phyloP scores from a whole-genome alignment of 768 basidiomycete species.

The Kwoniella pini region DNA sequence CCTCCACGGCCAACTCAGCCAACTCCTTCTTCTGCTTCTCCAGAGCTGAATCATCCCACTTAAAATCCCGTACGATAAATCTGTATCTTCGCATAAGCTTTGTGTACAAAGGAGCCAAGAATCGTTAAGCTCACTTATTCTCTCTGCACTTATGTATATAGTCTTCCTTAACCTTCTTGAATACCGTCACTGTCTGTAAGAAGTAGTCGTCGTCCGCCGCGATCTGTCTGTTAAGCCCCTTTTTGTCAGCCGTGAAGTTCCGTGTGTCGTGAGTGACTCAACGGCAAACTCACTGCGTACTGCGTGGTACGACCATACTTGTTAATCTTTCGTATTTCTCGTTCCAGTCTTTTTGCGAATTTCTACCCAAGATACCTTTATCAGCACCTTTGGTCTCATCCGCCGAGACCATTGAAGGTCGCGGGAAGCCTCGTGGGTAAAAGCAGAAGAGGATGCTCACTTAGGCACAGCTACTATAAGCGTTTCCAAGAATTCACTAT shows the following conservation, averaged over 20 bases:
- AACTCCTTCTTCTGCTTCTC: conserved; percentile 75
- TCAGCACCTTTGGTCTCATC: background rate
- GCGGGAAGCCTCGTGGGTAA: too few species aligned
- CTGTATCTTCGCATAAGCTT: conserved; percentile 56
- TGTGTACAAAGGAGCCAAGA: background rate
- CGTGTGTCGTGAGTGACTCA: too few species aligned
- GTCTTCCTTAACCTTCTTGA: conserved; percentile 86
- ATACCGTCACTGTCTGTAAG: conserved; percentile 81
- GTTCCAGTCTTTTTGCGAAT: conserved; percentile 82
- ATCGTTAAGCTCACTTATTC: conserved; percentile 85
- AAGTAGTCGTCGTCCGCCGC: conserved; percentile 85
- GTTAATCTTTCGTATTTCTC: conserved; percentile 82
- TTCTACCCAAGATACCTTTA: conserved; percentile 59
- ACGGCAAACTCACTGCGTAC: conserved; percentile 66
- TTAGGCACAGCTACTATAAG: conserved; percentile 90
- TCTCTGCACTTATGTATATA: conserved; percentile 93
- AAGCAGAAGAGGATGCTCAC: conserved; percentile 59
- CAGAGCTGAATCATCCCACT: conserved; percentile 78
- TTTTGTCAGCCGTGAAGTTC: background rate
- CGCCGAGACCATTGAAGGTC: too few species aligned
- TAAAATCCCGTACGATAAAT: conserved; percentile 93
- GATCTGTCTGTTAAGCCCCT: conserved; percentile 62
- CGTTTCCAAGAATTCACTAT: conserved; percentile 93
- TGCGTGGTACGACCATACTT: conserved; percentile 89
- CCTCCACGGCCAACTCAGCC: conserved; percentile 73